phyloP scores from a whole-genome alignment of 1,139 yeast species.

The Pichia sp. region DNA sequence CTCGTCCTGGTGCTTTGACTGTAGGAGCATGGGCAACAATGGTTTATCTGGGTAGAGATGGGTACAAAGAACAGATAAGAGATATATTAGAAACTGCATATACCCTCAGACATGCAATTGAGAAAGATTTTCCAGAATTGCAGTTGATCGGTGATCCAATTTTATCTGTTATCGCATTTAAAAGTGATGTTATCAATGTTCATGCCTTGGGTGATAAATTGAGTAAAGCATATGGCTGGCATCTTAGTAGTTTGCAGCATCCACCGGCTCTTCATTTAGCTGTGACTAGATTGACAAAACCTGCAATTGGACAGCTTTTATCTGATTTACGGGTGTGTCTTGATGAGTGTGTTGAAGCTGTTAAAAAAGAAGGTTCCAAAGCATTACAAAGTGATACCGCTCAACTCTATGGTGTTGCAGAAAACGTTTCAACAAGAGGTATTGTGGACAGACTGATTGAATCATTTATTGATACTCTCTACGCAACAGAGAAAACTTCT shows the following conservation, averaged over 20 bases:
- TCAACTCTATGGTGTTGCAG: slow-evolving; percentile 92
- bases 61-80: slow-evolving; percentile 60
- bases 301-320: slow-evolving; percentile 56
- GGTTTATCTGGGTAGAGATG: slow-evolving; percentile 69
- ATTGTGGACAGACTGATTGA: slow-evolving; percentile 76
- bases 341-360: slow-evolving; percentile 24
- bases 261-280: slow-evolving; percentile 94
- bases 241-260: slow-evolving; percentile 72
- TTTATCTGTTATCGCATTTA: slow-evolving; percentile 74
- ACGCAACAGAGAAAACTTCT: slow-evolving; percentile 36
- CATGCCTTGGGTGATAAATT: slow-evolving; percentile 71
- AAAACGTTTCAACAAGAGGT: slow-evolving; percentile 74
- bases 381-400: slow-evolving; percentile 59
- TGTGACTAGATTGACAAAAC: slow-evolving; percentile 62
- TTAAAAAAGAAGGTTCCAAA: slow-evolving; percentile 19
- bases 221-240: slow-evolving; percentile 69
- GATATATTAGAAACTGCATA: slow-evolving; percentile 63
- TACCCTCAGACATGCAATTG: slow-evolving; percentile 45
- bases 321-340: slow-evolving; percentile 46
- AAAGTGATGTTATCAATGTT: slow-evolving; percentile 50
- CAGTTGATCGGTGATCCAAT: slow-evolving; percentile 78
- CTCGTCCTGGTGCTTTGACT: slow-evolving; percentile 93
- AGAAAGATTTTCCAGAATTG: slow-evolving; percentile 42
- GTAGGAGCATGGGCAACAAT: slow-evolving; percentile 98
- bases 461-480: slow-evolving; percentile 74